Percentiles rank a stretch among this genome's conserved stretches.
phyloP scores from a whole-genome alignment of 1,139 yeast species.

The Blastobotrys capitulatus region DNA sequence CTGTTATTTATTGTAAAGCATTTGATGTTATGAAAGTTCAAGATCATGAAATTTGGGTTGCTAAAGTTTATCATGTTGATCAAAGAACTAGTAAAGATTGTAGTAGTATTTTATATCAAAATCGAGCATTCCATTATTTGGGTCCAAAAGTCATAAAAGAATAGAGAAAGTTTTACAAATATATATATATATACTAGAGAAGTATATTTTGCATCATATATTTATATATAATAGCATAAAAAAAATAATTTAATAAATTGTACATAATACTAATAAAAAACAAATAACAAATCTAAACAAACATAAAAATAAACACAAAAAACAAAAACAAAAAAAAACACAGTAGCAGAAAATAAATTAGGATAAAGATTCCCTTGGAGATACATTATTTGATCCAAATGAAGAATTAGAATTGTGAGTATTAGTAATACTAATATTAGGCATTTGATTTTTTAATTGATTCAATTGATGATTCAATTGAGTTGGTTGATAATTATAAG shows the following conservation, averaged over 20 bases:
- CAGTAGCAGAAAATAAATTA: not conserved
- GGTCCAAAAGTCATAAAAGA: constrained; percentile 15
- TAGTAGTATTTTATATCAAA: constrained; percentile 22
- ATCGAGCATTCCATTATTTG: constrained; percentile 24
- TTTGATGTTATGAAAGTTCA: constrained; percentile 53
- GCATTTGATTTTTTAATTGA: too few species aligned
- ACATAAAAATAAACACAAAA: not conserved
- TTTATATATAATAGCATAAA: not conserved
- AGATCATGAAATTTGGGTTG: constrained; percentile 88
- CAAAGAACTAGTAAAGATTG: not conserved
- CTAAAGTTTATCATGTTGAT: constrained; percentile 36
- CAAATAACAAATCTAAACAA: not conserved
- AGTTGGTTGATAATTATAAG: not conserved
- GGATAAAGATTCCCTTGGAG: constrained; percentile 7
- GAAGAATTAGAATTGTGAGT: not conserved
- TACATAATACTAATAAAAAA: not conserved
- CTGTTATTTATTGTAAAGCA: constrained; percentile 59
- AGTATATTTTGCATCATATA: not conserved
- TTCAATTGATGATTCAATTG: too few species aligned
- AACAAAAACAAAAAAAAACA: not conserved
- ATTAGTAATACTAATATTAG: not conserved
- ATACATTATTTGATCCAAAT: constrained; percentile 3
- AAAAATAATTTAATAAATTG: not conserved
- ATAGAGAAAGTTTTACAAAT: too few species aligned
- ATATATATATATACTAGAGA: not conserved